These are phyloP conservation scores for Hermanozyma aechmeae DNA, from an alignment of 805 yeast species.

Conservation along the genomic window DNA sequence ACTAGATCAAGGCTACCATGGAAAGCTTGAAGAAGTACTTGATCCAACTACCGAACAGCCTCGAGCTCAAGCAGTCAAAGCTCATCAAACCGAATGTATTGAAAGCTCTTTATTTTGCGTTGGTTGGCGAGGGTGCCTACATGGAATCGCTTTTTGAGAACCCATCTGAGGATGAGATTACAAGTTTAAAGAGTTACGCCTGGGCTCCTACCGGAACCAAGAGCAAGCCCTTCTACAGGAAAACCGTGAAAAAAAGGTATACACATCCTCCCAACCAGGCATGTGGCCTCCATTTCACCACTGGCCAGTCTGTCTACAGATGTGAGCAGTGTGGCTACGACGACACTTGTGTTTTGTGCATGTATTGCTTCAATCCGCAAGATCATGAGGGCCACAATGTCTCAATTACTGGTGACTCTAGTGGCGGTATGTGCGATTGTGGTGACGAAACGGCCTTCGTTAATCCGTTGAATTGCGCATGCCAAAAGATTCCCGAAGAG, in stretches of 20 bases:
- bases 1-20: no score
- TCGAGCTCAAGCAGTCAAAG: no score
- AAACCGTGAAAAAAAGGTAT: constrained; percentile 5
- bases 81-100: no score
- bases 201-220: constrained; percentile 2
- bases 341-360: constrained; percentile 70
- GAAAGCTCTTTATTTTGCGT: no score
- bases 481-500: constrained; percentile 11
- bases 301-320: constrained; percentile 60
- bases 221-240: constrained; percentile 4
- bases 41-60: no score
- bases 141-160: no score
- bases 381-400: constrained; percentile 67
- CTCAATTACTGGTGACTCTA: constrained; percentile 36
- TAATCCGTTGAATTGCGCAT: constrained; percentile 40
- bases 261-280: constrained; percentile 50
- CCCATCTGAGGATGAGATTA: no score
- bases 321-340: constrained; percentile 74
- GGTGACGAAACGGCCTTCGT: constrained; percentile 65
- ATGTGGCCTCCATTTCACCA: constrained; percentile 56
- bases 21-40: no score
- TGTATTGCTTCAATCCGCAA: constrained; percentile 57
- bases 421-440: constrained; percentile 67
- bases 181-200: no score
- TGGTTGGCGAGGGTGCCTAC: no score